Evolutionary conservation across 441 rosid genomes (phyloP).

Genomic region (Lagerstroemia fauriei): DNA sequence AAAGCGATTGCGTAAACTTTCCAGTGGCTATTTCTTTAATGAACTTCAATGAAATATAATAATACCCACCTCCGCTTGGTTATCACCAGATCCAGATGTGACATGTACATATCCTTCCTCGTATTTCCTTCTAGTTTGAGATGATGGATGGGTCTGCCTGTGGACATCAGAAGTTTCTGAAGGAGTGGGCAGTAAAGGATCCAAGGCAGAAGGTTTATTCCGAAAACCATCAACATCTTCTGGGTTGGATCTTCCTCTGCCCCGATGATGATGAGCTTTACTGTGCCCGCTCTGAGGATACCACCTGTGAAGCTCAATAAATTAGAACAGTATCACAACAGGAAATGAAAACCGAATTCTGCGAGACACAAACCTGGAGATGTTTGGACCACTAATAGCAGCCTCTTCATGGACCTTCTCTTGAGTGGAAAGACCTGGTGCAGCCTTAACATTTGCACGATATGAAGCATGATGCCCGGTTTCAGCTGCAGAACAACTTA

Average conservation of each 20-base stretch:
- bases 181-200: slow-evolving; percentile 34
- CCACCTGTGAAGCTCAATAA: slow-evolving; percentile 53
- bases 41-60: slow-evolving; percentile 13
- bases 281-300: slow-evolving; percentile 51
- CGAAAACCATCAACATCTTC: slow-evolving; percentile 62
- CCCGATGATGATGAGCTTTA: slow-evolving; percentile 57
- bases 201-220: slow-evolving; percentile 43
- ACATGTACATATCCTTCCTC: slow-evolving; percentile 44
- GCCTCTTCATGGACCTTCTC: slow-evolving; percentile 44
- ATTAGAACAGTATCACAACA: slow-evolving; percentile 38
- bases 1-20: neutral
- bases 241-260: slow-evolving; percentile 50
- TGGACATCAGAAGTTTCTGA: slow-evolving; percentile 44
- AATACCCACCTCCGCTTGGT: slow-evolving; percentile 50
- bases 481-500: slow-evolving; percentile 40
- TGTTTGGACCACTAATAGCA: slow-evolving; percentile 40
- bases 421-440: slow-evolving; percentile 42
- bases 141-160: slow-evolving; percentile 36
- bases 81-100: slow-evolving; percentile 50
- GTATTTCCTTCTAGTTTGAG: slow-evolving; percentile 38
- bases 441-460: slow-evolving; percentile 40
- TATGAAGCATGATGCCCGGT: slow-evolving; percentile 36
- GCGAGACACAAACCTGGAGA: slow-evolving; percentile 53
- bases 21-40: neutral
- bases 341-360: slow-evolving; percentile 32